Conservation (phyloP, 179 eudicot genomes). For the Silene coronaria region DNA sequence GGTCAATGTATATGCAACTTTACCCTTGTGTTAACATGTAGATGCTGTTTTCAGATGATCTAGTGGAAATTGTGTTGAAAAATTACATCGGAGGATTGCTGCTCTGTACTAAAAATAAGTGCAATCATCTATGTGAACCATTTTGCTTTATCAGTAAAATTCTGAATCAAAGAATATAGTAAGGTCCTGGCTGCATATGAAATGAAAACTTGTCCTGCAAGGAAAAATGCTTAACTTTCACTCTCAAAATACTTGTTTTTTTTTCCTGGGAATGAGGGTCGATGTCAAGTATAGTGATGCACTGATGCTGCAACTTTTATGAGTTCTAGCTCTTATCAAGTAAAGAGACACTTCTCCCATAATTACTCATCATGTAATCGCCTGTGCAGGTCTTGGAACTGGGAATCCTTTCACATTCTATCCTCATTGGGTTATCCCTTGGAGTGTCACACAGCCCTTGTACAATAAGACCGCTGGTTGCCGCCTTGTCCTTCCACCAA, state of each 20-base stretch:
- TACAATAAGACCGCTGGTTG: conserved; percentile 36
- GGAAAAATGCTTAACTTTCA: no score
- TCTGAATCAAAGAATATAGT: not conserved
- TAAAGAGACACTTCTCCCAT: no score
- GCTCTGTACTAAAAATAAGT: no score
- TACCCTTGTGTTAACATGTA: no score
- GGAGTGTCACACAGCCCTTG: conserved; percentile 45
- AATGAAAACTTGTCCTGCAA: no score
- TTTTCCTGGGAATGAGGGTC: not conserved
- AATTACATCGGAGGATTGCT: no score
- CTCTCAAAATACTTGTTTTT: not conserved
- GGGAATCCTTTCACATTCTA: conserved; percentile 36
- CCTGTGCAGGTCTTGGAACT: conserved; percentile 36
- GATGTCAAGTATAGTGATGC: not conserved
- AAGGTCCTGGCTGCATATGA: no score
- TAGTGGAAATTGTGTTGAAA: no score
- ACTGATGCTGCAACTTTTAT: not conserved
- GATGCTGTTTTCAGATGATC: no score
- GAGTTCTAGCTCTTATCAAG: not conserved
- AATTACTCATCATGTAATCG: no score
- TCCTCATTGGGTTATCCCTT: conserved; percentile 38
- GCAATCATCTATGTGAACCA: not conserved
- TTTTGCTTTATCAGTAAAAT: not conserved
- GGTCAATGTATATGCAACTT: no score
- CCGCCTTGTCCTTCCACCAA: conserved; percentile 45